Evolutionary conservation across 208 protist genomes (phyloP), one percentile per base, ranked within the genome.

Genomic region (Crithidia acanthocephali): DNA sequence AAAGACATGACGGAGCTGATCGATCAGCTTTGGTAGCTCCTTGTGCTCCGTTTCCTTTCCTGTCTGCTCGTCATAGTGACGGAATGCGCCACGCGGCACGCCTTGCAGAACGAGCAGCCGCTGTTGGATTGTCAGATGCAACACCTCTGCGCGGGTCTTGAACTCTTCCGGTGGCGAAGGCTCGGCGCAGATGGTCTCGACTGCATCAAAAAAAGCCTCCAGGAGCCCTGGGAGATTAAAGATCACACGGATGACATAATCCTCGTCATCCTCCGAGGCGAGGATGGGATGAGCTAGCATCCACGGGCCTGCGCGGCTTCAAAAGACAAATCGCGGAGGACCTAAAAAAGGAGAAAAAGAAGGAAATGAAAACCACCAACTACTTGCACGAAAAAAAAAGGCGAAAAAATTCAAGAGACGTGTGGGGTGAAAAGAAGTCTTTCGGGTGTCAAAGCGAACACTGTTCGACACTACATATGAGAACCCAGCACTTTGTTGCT

Each of bases 251-350:
- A 86, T 77, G 6, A 96, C 83, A 56, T 89, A 94, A 23, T 93
- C 80, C 60, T 88, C 83, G 65, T 96, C 92, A 79, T 96, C 89
- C 72, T 95, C 85, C 4, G 86, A 87, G n/a, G 92, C 89, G 45
- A 96, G 78, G 66, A 96, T 90, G 27, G 92, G 92, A 72, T 96
- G 92, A 18, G 89, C 84, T 22, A 95, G 67, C 83, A 93, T 95
- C 50, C 65, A 47, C 53, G 27, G 9, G 11, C 0, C 44, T 33
- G 15, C 0, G 0, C 22, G 8, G 7, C 48, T 37, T 23, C 3
- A 65, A 16, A 35, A 37, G 6, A 23, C 44, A 33, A 37, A 64
- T 37, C 16, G 18, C 13, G 44, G 16, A 48, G 44, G 44, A 48
- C 6, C 6, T n/a, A 57, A 35, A 57, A 35, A 57, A 27, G 28